Evolutionary conservation across 768 basidiomycete species (phyloP).

Genomic region (Pleurotus sapidus): DNA sequence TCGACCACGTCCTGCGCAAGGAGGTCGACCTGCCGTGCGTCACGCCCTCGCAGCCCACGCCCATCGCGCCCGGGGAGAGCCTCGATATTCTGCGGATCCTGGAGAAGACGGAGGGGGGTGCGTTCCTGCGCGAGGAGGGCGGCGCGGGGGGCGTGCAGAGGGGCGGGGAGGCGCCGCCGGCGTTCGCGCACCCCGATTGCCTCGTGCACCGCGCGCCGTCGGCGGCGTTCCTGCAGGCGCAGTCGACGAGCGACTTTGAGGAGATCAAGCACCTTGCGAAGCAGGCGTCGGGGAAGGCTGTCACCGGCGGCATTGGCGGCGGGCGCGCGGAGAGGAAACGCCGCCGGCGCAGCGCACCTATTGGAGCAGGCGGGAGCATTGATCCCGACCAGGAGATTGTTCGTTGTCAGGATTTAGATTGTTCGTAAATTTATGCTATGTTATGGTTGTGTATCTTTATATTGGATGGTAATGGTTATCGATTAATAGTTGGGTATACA

Average conservation of each 20-base stretch:
- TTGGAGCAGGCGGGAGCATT: background rate
- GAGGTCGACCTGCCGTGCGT: constrained; percentile 96
- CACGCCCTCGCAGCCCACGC: constrained; percentile 84
- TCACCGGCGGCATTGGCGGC: constrained; percentile 26
- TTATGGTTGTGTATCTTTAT: too few relatives aligned
- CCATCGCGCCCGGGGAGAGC: constrained; percentile 87
- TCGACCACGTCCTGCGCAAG: constrained; percentile 88
- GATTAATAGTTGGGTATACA: too few relatives aligned
- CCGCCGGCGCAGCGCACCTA: background rate
- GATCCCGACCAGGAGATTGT: background rate
- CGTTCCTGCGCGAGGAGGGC: constrained; percentile 54
- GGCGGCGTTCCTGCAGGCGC: constrained; percentile 71
- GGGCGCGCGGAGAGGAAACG: constrained; percentile 16
- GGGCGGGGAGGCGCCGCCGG: constrained; percentile 21
- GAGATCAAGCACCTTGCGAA: constrained; percentile 71
- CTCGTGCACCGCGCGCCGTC: constrained; percentile 61
- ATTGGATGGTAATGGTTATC: too few relatives aligned
- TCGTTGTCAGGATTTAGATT: too few relatives aligned
- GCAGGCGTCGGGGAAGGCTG: constrained; percentile 41
- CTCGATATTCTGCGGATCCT: constrained; percentile 69
- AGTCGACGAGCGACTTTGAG: constrained; percentile 67
- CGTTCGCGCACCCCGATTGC: constrained; percentile 51
- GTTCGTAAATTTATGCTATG: too few relatives aligned
- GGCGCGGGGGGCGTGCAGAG: too few relatives aligned
- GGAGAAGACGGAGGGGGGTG: constrained; percentile 65